Conservation (phyloP, 768 basidiomycete species). For the Mycena polygramma region DNA sequence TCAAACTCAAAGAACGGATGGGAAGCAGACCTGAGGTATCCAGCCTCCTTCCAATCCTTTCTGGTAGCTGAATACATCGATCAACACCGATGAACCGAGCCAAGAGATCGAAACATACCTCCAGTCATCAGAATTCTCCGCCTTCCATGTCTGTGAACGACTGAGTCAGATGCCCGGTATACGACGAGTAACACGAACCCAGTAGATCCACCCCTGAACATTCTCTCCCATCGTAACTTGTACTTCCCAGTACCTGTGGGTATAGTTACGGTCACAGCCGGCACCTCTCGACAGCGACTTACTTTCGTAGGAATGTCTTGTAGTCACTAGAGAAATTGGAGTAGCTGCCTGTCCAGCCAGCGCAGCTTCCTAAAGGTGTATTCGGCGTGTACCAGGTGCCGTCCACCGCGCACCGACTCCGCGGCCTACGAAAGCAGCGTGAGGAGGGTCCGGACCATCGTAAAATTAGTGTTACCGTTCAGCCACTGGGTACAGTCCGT, state of each 20-base stretch:
- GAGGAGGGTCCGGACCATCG: too few relatives aligned
- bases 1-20: not conserved
- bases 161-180: not conserved
- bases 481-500: slow-evolving; percentile 87
- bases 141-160: slow-evolving; percentile 76
- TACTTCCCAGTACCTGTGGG: slow-evolving; percentile 79
- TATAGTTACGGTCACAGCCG: not conserved
- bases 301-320: slow-evolving; percentile 73
- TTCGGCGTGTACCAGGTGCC: slow-evolving; percentile 61
- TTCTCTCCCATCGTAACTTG: slow-evolving; percentile 82
- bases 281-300: slow-evolving; percentile 40
- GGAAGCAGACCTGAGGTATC: slow-evolving; percentile 67
- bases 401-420: slow-evolving; percentile 79
- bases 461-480: slow-evolving; percentile 57
- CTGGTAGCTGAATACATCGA: slow-evolving; percentile 84
- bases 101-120: slow-evolving; percentile 17
- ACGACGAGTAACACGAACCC: slow-evolving; percentile 48
- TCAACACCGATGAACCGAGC: not conserved
- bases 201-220: slow-evolving; percentile 79
- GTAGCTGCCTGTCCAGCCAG: slow-evolving; percentile 71
- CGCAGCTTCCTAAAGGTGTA: slow-evolving; percentile 68
- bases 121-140: slow-evolving; percentile 35
- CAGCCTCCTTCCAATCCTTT: slow-evolving; percentile 81
- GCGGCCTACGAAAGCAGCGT: slow-evolving; percentile 51
- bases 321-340: slow-evolving; percentile 73